A percentile compares a stretch with the other conserved stretches of the same genome.
Evolutionary conservation across 2,329 filamentous ascomycete genomes (phyloP).

Genomic region (Scytalidium lignicola): DNA sequence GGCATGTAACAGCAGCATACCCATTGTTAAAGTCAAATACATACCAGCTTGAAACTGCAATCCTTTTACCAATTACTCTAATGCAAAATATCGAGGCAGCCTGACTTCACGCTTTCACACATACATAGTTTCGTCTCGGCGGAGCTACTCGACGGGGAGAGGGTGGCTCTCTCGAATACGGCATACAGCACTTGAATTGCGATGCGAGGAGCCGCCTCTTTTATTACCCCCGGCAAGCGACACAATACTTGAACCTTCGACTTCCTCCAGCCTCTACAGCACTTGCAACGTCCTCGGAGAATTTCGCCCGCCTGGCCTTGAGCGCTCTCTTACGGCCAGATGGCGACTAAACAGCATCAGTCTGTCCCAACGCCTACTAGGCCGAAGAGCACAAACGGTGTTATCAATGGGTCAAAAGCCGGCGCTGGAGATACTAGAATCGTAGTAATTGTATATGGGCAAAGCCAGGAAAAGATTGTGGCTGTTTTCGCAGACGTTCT

Average conservation of each 20-base stretch:
- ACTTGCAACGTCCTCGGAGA: constrained; percentile 3
- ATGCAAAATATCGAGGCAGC: too few relatives aligned
- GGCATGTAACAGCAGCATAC: constrained; percentile 17
- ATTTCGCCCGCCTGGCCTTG: constrained; percentile 8
- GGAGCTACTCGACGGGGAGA: neutral
- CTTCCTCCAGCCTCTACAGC: constrained; percentile 1
- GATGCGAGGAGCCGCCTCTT: constrained; percentile 15
- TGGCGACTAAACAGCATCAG: constrained; percentile 42
- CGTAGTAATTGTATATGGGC: constrained; percentile 63
- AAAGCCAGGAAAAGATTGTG: constrained; percentile 69
- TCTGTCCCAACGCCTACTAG: constrained; percentile 44
- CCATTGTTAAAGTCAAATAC: constrained; percentile 11
- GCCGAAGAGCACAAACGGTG: constrained; percentile 31
- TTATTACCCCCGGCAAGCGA: constrained; percentile 8
- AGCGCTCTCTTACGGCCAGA: constrained; percentile 12
- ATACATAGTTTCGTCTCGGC: neutral
- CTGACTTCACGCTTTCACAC: too few relatives aligned
- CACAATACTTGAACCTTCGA: constrained; percentile 5
- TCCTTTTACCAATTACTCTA: constrained; percentile 1
- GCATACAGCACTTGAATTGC: constrained; percentile 7
- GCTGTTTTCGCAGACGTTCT: constrained; percentile 72
- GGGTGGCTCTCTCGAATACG: constrained; percentile 1
- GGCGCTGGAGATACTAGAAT: constrained; percentile 49
- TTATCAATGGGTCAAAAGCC: constrained; percentile 27
- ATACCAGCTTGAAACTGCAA: constrained; percentile 12